phyloP scores from a whole-genome alignment of 2,329 filamentous ascomycete genomes.

The Cordyceps cateniannulata region DNA sequence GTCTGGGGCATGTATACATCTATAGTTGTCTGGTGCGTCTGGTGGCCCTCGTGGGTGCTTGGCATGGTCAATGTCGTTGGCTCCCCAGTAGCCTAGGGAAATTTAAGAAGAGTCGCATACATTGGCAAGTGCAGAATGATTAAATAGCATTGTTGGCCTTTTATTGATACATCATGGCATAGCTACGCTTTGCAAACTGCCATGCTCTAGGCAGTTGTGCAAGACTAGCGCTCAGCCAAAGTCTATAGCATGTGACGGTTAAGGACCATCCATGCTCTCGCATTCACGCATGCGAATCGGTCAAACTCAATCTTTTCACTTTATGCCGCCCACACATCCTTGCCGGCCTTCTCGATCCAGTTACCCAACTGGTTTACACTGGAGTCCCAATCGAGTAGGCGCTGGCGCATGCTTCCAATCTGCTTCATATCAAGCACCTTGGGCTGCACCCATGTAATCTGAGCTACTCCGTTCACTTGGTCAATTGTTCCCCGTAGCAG shows the following conservation, averaged over 20 bases:
- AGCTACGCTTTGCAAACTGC: not conserved
- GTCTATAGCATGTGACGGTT: not conserved
- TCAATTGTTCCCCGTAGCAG: slow-evolving; percentile 89
- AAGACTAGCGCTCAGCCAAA: not conserved
- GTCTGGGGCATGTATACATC: slow-evolving; percentile 86
- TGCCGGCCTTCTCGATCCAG: slow-evolving; percentile 90
- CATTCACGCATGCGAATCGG: not conserved
- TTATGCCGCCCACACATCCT: slow-evolving; percentile 90
- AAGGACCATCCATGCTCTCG: not conserved
- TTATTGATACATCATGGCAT: slow-evolving; percentile 4
- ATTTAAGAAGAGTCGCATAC: not conserved
- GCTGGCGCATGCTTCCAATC: slow-evolving; percentile 83
- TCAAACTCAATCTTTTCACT: not conserved
- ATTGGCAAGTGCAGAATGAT: not conserved
- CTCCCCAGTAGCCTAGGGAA: not conserved
- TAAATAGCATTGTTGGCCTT: not conserved
- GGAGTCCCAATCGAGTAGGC: slow-evolving; percentile 89
- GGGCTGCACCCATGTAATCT: slow-evolving; percentile 98
- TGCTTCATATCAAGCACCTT: slow-evolving; percentile 95
- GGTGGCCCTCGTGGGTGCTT: slow-evolving; percentile 88
- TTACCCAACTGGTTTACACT: slow-evolving; percentile 94
- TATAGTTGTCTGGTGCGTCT: slow-evolving; percentile 87
- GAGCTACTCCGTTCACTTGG: slow-evolving; percentile 87
- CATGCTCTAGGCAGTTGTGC: not conserved
- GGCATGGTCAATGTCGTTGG: slow-evolving; percentile 51